A percentile compares a stretch with the other conserved stretches of the same genome.
Conservation (phyloP, 129 eudicot species). For the Tagetes patula region DNA sequence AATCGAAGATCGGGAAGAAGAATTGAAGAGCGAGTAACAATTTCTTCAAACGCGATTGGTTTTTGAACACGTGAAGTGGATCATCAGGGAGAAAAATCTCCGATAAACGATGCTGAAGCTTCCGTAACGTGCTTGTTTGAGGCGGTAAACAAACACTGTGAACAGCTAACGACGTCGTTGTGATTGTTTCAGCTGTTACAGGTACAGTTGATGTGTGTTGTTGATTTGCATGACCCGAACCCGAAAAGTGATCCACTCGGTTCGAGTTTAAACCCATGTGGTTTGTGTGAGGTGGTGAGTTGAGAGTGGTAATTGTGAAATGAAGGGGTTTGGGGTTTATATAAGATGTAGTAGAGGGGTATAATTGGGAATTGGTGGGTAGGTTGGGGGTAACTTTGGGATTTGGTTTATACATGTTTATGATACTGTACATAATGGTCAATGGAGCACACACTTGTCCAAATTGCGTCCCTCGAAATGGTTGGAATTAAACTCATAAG, state of each 20-base stretch:
- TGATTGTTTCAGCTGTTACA: conserved; percentile 12
- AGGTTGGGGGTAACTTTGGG: conserved; percentile 20
- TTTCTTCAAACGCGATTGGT: conserved; percentile 58
- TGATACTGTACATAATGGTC: not conserved
- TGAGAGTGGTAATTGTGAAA: conserved; percentile 28
- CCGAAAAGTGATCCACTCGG: conserved; percentile 49
- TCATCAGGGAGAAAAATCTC: conserved; percentile 95
- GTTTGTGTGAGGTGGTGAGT: not conserved
- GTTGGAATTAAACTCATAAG: not conserved
- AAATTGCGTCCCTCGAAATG: not conserved
- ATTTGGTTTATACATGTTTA: not conserved
- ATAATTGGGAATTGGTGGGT: not conserved
- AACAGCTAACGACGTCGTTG: conserved; percentile 36
- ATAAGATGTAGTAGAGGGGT: conserved; percentile 25
- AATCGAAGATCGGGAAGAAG: conserved; percentile 83
- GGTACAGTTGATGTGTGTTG: conserved; percentile 19
- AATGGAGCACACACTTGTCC: conserved; percentile 32
- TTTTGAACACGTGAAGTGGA: conserved; percentile 81
- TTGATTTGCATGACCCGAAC: conserved; percentile 30
- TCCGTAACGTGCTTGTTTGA: conserved; percentile 48
- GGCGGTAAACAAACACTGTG: conserved; percentile 82
- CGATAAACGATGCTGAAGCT: conserved; percentile 55
- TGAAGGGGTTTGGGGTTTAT: conserved; percentile 27
- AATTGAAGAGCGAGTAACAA: conserved; percentile 65
- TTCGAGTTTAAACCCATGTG: conserved; percentile 54